These are phyloP conservation scores for Fusarium musae DNA, from an alignment of 2,329 filamentous ascomycete genomes.

Conservation along the genomic window DNA sequence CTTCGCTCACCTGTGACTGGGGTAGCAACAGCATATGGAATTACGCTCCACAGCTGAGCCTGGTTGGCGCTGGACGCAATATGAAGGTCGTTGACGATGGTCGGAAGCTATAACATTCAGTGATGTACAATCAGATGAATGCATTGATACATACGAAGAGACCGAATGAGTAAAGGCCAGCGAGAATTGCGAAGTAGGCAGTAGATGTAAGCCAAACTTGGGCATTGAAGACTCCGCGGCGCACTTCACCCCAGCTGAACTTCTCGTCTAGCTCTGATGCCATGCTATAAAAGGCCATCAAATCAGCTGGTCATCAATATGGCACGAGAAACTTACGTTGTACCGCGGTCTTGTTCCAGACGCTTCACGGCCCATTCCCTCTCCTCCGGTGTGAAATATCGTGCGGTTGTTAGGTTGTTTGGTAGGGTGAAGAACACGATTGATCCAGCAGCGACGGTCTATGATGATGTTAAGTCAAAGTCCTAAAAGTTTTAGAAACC, in stretches of 20 bases:
- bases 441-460: not conserved
- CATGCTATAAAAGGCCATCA: not conserved
- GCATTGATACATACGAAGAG: not conserved
- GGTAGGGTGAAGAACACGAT: not conserved
- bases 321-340: not conserved
- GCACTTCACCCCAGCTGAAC: not conserved
- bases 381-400: not conserved
- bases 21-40: not conserved
- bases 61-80: not conserved
- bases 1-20: not conserved
- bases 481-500: accelerated
- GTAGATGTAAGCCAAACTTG: conserved; percentile 10
- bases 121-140: accelerated
- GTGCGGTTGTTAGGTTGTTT: not conserved
- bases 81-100: not conserved
- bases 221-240: not conserved
- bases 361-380: not conserved
- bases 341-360: not conserved
- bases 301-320: accelerated
- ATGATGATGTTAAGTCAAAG: accelerated
- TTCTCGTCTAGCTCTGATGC: not conserved
- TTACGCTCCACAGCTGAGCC: not conserved
- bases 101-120: not conserved
- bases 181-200: not conserved
- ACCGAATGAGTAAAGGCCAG: conserved; percentile 3